Percentiles rank a stretch among this genome's conserved stretches.
These are phyloP conservation scores for Crucihimalaya himalaica DNA, from an alignment of 345 rosid species.

Conservation along the genomic window DNA sequence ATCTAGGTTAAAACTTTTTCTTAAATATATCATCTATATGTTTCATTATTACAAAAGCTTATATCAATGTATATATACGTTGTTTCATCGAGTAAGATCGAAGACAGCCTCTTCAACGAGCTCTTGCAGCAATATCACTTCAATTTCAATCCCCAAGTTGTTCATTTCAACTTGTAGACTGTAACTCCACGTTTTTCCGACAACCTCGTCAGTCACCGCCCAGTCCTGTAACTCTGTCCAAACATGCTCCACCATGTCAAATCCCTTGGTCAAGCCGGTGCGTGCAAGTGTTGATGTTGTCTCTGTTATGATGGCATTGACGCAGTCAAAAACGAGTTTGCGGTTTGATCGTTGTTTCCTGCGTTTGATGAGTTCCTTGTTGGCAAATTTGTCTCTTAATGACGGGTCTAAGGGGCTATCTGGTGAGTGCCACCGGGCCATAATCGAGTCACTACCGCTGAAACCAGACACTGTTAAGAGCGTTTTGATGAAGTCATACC, in stretches of 20 bases:
- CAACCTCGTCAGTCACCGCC: conserved; percentile 73
- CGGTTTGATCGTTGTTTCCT: conserved; percentile 62
- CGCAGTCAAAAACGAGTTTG: conserved; percentile 76
- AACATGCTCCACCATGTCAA: conserved; percentile 55
- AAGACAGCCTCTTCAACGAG: conserved; percentile 77
- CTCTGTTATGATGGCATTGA: conserved; percentile 61
- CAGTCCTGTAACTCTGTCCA: conserved; percentile 71
- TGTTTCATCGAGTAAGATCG: conserved; percentile 45
- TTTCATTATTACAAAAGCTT: conserved; percentile 18
- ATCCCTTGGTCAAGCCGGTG: conserved; percentile 10
- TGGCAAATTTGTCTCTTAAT: conserved; percentile 56
- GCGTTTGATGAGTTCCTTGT: conserved; percentile 55
- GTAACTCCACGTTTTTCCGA: conserved; percentile 68
- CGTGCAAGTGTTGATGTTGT: conserved; percentile 30
- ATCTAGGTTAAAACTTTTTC: neutral
- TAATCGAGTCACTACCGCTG: conserved; percentile 44
- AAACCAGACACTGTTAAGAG: conserved; percentile 61
- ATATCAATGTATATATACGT: conserved; percentile 19
- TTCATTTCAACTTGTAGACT: conserved; percentile 55
- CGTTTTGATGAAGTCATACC: conserved; percentile 57
- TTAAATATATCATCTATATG: conserved; percentile 6
- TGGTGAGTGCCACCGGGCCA: conserved; percentile 65
- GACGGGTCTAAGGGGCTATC: conserved; percentile 79
- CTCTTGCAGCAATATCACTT: conserved; percentile 66
- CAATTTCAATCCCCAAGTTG: conserved; percentile 57